Percentiles rank a stretch among this genome's conserved stretches.
phyloP scores from a whole-genome alignment of 2,329 filamentous ascomycete genomes.

The Arthrobotrys musiformis region DNA sequence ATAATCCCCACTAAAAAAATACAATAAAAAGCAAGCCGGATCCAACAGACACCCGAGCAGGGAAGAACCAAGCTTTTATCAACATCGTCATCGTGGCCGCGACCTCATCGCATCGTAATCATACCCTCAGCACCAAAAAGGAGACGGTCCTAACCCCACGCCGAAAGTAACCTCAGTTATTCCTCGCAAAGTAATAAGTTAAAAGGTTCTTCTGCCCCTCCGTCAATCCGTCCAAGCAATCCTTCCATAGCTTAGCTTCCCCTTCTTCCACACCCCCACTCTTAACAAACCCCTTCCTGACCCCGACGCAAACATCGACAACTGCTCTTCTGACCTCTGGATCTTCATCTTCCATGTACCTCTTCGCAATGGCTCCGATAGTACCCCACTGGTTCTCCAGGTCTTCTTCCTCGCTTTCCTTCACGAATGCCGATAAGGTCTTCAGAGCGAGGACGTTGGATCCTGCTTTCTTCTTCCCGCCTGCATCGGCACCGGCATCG shows the following conservation, averaged over 20 bases:
- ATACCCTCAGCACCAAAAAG: no score
- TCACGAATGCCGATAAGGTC: conserved; percentile 57
- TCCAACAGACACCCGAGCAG: background rate
- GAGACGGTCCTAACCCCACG: no score
- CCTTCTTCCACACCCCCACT: conserved; percentile 35
- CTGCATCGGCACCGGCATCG: conserved; percentile 13
- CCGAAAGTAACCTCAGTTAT: no score
- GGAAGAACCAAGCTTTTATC: conserved; percentile 2
- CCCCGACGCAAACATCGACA: conserved; percentile 58
- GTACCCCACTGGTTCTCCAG: conserved; percentile 53
- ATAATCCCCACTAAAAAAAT: background rate
- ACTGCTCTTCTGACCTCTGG: conserved; percentile 58
- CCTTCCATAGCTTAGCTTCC: conserved; percentile 58
- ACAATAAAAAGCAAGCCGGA: background rate
- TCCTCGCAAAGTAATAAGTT: conserved; percentile 60
- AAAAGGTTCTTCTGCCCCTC: conserved; percentile 58
- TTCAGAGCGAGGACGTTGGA: conserved; percentile 56
- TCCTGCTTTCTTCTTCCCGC: conserved; percentile 55
- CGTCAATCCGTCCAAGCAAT: conserved; percentile 58
- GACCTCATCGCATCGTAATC: background rate
- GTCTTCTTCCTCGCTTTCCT: conserved; percentile 52
- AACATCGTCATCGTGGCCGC: background rate
- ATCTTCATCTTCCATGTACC: conserved; percentile 59
- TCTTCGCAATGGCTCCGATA: conserved; percentile 58
- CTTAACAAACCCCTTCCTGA: conserved; percentile 57